Evolutionary conservation across 305 asterid species (phyloP).

Genomic region (Coffea humblotiana): DNA sequence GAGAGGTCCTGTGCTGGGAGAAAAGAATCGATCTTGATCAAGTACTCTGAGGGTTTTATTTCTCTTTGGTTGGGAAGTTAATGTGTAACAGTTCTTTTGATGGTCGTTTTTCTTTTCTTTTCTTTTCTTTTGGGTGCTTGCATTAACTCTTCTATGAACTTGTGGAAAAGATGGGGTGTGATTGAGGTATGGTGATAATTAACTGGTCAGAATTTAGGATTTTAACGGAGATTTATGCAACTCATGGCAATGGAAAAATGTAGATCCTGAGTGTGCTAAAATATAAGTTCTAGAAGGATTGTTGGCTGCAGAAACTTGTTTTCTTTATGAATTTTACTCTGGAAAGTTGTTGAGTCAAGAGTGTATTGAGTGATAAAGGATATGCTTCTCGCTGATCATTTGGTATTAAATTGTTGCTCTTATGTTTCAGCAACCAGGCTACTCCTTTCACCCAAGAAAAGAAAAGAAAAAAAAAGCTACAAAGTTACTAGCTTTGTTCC

Average conservation of each 20-base stretch:
- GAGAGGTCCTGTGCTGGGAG: neutral
- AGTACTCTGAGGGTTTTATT: neutral
- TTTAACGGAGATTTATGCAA: neutral
- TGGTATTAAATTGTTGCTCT: neutral
- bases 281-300: neutral
- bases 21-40: constrained; percentile 12
- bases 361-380: neutral
- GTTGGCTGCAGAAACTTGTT: neutral
- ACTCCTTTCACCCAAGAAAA: no score
- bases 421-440: neutral
- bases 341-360: neutral
- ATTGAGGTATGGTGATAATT: neutral
- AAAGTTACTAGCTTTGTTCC: neutral
- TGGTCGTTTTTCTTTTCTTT: no score
- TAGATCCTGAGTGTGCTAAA: neutral
- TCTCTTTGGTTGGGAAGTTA: neutral
- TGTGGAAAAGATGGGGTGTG: neutral
- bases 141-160: no score
- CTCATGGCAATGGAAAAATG: neutral
- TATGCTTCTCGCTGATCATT: neutral
- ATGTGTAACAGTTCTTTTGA: no score
- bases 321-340: neutral
- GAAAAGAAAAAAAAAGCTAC: no score
- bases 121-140: no score
- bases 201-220: neutral